Evolutionary conservation across 169 alveolate species (phyloP).

Genomic region (Cryptosporidium xiaoi): DNA sequence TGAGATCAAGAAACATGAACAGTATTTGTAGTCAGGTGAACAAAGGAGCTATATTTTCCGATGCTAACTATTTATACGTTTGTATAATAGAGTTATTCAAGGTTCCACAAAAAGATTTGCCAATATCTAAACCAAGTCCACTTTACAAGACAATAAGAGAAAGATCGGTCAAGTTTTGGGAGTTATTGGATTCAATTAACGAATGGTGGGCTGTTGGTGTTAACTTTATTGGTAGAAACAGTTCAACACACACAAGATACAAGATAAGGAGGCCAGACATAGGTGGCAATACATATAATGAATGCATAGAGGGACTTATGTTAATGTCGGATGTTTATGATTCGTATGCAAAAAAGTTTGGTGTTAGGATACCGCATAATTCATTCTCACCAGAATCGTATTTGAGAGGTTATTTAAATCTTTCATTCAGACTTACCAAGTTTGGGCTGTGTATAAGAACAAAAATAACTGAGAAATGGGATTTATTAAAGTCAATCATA

Average conservation of each 20-base stretch:
- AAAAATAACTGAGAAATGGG: constrained; percentile 32
- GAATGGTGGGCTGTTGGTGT: constrained; percentile 71
- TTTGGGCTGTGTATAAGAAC: constrained; percentile 65
- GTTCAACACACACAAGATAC: constrained; percentile 26
- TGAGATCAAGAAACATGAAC: constrained; percentile 43
- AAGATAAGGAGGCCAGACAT: constrained; percentile 43
- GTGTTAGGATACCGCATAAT: constrained; percentile 19
- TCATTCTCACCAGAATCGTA: constrained; percentile 69
- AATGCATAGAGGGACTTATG: constrained; percentile 64
- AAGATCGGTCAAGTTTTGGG: constrained; percentile 32
- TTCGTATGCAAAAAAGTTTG: constrained; percentile 28
- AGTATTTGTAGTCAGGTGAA: constrained; percentile 65
- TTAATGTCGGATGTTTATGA: constrained; percentile 46
- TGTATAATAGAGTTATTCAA: constrained; percentile 41
- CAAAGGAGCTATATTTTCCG: constrained; percentile 56
- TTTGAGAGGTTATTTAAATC: constrained; percentile 55
- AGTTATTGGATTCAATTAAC: constrained; percentile 21
- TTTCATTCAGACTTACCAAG: constrained; percentile 48
- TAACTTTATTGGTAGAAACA: constrained; percentile 32
- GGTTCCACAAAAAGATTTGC: constrained; percentile 53
- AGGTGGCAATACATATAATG: constrained; percentile 59
- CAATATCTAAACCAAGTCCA: constrained; percentile 44
- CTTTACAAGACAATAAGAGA: constrained; percentile 24
- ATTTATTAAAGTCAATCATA: not conserved
- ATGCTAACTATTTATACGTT: constrained; percentile 29